Base-by-base conservation (phyloP, 1,284 basidiomycete genomes). In the Microbotryomycetes sp. region DNA sequence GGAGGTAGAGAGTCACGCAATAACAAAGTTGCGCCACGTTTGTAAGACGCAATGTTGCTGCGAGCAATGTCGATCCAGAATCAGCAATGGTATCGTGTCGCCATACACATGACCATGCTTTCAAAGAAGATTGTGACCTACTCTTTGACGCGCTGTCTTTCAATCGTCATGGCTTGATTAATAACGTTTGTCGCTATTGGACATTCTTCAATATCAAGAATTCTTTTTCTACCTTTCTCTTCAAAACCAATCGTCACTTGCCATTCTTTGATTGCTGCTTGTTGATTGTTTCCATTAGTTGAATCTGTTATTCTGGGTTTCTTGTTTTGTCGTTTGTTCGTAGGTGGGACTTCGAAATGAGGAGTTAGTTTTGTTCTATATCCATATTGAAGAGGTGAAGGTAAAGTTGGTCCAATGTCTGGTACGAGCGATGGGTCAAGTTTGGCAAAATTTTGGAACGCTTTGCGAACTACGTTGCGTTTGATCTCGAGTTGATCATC, bases 341-440 rank as follows among this genome's bases (percentile, higher is more conserved):
- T 86, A 0, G 84, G 83, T 1, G 90, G 85, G 0, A 86, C 82
- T 49, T 96, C 88, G 70, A 97, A 98, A 75, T 98, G 94, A 0
- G 94, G 94, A 0, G 94, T 97, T 52, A 98, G 86, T 78, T 98
- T 98, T 1, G 96, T 98, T 25, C 94, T 85, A 75, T 98, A 98
- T 50, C 82, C 83, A 76, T 94, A 97, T 67, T 94, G 86, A 54
- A 88, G 78, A 0, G 94, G 96, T 0, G 89, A 92, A 6, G 84
- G 83, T 19, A 94, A 86, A 0, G 94, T 97, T 0, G 85, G 77
- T 54, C 83, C 80, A 31, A 92, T 84, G 0, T 74, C 60, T 12
- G 93, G 92, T 1, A 97, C 77, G 1, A 80, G 75, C 0, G 79
- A 73, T 1, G 79, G 68, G 3, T 82, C 76, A 0, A 92, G 78